Percentiles rank a stretch among this genome's conserved stretches.
These are phyloP conservation scores for Amphibolis antarctica DNA, from an alignment of 106 monocot genomes.

Conservation along the genomic window DNA sequence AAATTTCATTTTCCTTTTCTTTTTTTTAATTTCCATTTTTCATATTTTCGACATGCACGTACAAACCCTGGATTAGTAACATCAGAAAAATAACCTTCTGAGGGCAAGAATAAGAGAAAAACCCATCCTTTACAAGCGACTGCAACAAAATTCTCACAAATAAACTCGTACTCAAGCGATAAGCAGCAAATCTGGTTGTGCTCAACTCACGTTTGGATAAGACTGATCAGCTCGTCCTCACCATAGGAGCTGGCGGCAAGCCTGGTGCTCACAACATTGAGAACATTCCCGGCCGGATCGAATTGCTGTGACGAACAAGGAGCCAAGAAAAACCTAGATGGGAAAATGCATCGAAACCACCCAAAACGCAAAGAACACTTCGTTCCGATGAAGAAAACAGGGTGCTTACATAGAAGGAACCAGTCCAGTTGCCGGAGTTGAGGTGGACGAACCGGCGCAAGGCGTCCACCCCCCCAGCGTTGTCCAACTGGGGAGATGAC, in stretches of 20 bases:
- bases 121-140: neutral
- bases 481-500: neutral
- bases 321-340: neutral
- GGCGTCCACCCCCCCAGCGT: slow-evolving; percentile 34
- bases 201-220: slow-evolving; percentile 64
- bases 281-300: slow-evolving; percentile 46
- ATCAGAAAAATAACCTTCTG: neutral
- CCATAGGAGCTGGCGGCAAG: slow-evolving; percentile 83
- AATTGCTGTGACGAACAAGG: slow-evolving; percentile 59
- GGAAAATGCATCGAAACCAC: neutral
- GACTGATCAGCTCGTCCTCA: slow-evolving; percentile 83
- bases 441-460: slow-evolving; percentile 50
- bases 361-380: neutral
- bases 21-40: too few relatives aligned
- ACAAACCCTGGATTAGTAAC: neutral
- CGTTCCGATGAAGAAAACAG: neutral
- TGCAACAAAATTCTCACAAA: neutral
- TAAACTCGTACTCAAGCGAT: neutral
- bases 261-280: slow-evolving; percentile 68
- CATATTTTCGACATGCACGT: too few relatives aligned
- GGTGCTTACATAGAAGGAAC: slow-evolving; percentile 59
- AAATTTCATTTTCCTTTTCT: too few relatives aligned
- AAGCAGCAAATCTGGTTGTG: neutral
- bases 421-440: slow-evolving; percentile 79
- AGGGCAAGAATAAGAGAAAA: neutral